Percentiles rank a stretch among this genome's conserved stretches.
These are phyloP conservation scores for Sanghuangporus sanghuang DNA, from an alignment of 1,284 basidiomycete species.

Conservation along the genomic window DNA sequence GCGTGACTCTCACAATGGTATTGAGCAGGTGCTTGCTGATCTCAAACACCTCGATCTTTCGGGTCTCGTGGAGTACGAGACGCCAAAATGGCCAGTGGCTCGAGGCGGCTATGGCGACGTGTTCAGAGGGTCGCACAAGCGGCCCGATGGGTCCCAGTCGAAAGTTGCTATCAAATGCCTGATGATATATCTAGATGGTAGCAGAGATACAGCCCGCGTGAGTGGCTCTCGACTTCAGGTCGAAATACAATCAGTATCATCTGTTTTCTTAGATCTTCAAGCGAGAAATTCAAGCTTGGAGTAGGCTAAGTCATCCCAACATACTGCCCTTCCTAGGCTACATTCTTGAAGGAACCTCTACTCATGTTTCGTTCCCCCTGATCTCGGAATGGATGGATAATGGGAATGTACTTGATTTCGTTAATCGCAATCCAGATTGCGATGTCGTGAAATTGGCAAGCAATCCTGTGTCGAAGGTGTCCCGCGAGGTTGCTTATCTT, in stretches of 20 bases:
- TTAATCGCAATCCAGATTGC: too few relatives aligned
- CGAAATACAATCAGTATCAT: too few relatives aligned
- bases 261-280: background rate
- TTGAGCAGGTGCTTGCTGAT: background rate
- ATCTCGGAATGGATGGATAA: conserved; percentile 5
- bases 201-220: background rate
- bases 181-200: background rate
- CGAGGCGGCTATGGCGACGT: background rate
- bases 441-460: background rate
- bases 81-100: background rate
- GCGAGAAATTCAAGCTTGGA: background rate
- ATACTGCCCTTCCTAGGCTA: background rate
- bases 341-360: background rate
- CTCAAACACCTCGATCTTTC: background rate
- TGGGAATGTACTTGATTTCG: background rate
- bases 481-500: background rate
- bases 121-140: background rate
- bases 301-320: background rate
- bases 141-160: background rate
- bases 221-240: background rate
- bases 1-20: background rate
- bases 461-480: background rate
- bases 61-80: background rate
- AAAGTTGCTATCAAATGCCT: background rate
- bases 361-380: background rate